phyloP scores from a whole-genome alignment of 768 basidiomycete species.

The Imleria badia region DNA sequence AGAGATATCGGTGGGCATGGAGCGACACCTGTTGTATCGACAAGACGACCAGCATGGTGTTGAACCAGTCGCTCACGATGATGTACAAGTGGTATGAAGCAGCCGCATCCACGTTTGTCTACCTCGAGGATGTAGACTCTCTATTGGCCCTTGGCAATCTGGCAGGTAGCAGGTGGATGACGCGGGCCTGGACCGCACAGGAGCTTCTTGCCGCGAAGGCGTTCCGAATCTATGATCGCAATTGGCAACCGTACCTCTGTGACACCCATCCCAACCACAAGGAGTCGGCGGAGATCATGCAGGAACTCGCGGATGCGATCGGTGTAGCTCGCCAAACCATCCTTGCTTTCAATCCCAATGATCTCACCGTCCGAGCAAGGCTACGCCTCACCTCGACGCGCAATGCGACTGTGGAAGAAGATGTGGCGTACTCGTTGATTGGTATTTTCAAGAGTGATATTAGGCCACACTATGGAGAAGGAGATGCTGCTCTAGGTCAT shows the following conservation, averaged over 20 bases:
- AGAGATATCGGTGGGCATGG: conserved; percentile 17
- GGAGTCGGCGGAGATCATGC: conserved; percentile 7
- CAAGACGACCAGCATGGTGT: conserved; percentile 4
- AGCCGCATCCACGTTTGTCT: conserved; percentile 2
- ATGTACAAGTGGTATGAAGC: conserved; percentile 16
- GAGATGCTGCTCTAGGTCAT: too few relatives aligned
- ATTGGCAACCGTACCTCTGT: conserved; percentile 11
- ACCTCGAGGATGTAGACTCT: background rate
- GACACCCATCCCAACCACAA: conserved; percentile 10
- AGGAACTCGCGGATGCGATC: too few relatives aligned
- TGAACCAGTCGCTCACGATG: conserved; percentile 7
- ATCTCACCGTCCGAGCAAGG: too few relatives aligned
- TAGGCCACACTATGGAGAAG: too few relatives aligned
- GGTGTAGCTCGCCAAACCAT: too few relatives aligned
- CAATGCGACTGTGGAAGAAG: too few relatives aligned
- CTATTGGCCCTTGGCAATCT: background rate
- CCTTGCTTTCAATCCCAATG: too few relatives aligned
- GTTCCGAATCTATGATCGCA: conserved; percentile 7
- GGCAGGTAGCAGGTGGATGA: conserved; percentile 5
- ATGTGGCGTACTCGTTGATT: too few relatives aligned
- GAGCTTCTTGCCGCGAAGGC: conserved; percentile 13
- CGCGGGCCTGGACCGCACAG: conserved; percentile 15
- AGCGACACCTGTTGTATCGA: conserved; percentile 13
- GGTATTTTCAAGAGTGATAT: too few relatives aligned
- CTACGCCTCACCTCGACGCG: too few relatives aligned